Conservation (phyloP, 2,329 filamentous ascomycete species). For the Cercospora beticola region DNA sequence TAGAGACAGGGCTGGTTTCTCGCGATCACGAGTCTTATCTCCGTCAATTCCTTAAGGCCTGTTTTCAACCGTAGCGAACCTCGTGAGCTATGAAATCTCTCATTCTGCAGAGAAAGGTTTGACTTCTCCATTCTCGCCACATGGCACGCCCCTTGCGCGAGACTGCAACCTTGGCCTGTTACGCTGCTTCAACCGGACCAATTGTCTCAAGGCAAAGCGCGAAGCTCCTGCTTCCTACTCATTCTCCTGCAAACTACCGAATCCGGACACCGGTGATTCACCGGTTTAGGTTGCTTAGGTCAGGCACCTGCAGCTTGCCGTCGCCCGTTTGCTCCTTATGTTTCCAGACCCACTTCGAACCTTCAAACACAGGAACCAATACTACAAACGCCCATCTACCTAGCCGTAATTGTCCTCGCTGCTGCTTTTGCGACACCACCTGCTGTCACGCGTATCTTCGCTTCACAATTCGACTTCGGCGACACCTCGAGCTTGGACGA, state of each 20-base stretch:
- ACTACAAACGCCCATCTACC: neutral
- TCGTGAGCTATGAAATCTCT: too few species aligned
- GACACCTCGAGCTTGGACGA: neutral
- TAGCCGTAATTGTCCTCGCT: neutral
- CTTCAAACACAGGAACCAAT: neutral
- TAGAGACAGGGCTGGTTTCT: too few species aligned
- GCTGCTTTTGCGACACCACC: neutral
- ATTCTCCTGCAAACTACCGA: neutral
- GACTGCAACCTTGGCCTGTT: neutral
- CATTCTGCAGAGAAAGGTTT: too few species aligned
- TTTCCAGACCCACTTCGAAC: neutral
- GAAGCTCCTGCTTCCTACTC: neutral
- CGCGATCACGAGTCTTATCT: too few species aligned
- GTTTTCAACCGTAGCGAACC: too few species aligned
- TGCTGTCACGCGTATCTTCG: neutral
- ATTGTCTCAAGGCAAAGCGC: neutral
- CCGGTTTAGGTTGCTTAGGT: neutral
- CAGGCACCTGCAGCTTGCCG: constrained; percentile 1
- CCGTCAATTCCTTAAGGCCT: too few species aligned
- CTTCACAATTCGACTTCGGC: neutral
- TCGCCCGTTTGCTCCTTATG: neutral
- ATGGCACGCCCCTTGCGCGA: neutral
- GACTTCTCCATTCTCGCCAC: too few species aligned
- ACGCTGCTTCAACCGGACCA: neutral
- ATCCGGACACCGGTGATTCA: neutral